Percentiles rank a stretch among this genome's conserved stretches.
These are phyloP conservation scores for Acephala macrosclerotiorum DNA, from an alignment of 2,329 filamentous ascomycete genomes.

Conservation along the genomic window DNA sequence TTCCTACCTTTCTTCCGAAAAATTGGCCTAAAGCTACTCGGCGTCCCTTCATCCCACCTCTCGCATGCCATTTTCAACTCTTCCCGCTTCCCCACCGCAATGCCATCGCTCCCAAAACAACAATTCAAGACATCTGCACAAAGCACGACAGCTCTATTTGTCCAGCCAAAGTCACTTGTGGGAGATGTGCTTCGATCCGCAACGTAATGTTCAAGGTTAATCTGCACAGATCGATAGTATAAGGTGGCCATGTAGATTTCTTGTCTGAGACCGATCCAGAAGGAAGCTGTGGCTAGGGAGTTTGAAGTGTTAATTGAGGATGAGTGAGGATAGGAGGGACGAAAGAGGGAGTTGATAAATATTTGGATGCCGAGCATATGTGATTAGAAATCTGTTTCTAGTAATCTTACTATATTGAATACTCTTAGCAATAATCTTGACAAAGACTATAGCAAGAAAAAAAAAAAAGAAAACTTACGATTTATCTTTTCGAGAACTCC, in stretches of 20 bases:
- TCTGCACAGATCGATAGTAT: constrained; percentile 49
- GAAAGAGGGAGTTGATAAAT: constrained; percentile 43
- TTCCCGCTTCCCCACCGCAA: constrained; percentile 48
- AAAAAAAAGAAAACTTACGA: constrained; percentile 19
- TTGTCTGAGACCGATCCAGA: constrained; percentile 64
- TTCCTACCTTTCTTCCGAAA: constrained; percentile 50
- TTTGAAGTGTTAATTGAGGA: constrained; percentile 45
- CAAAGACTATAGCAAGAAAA: background rate
- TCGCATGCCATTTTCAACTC: constrained; percentile 54
- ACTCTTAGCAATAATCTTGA: background rate
- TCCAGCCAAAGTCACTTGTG: constrained; percentile 62
- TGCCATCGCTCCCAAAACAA: constrained; percentile 59
- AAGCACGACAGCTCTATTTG: constrained; percentile 66
- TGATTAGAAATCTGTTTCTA: constrained; percentile 29
- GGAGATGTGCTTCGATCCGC: constrained; percentile 57
- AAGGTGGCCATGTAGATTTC: constrained; percentile 65
- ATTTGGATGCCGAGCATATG: constrained; percentile 43
- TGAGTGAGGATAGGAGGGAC: constrained; percentile 32
- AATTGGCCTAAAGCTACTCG: constrained; percentile 61
- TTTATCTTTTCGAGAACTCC: constrained; percentile 60
- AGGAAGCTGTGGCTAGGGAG: constrained; percentile 49
- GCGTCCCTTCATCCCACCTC: constrained; percentile 55
- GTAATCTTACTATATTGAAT: constrained; percentile 14
- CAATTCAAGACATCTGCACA: constrained; percentile 70
- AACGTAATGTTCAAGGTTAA: constrained; percentile 57